A percentile compares a stretch with the other conserved stretches of the same genome.
phyloP scores from a whole-genome alignment of 2,329 filamentous ascomycete genomes.

The Ceratocystis variospora region DNA sequence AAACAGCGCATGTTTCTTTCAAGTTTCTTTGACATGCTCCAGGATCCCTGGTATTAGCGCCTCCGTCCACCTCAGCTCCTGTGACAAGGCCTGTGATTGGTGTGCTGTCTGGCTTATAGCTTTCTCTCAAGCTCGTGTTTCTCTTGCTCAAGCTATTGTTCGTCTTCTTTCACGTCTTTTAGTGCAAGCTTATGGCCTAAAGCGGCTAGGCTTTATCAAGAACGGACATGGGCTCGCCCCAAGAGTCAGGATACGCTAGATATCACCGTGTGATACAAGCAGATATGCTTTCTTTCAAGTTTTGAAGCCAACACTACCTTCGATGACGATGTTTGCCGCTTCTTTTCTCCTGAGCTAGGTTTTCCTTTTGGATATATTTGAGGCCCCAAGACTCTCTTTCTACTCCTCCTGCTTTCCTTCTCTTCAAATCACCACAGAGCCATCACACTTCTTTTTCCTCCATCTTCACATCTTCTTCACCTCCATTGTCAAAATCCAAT shows the following conservation, averaged over 20 bases:
- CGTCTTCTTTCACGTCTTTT: background rate
- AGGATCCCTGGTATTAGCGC: too few relatives aligned
- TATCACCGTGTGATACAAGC: background rate
- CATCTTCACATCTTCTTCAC: background rate
- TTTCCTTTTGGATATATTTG: background rate
- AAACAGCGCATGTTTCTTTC: too few relatives aligned
- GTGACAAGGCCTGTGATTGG: too few relatives aligned
- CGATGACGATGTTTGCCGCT: background rate
- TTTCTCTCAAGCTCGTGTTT: background rate
- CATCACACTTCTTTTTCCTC: background rate
- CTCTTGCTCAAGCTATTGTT: background rate
- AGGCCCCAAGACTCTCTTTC: background rate
- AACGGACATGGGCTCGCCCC: conserved; percentile 4
- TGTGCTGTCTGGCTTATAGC: background rate
- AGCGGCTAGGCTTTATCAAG: background rate
- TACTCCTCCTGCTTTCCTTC: background rate
- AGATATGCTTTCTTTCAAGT: background rate
- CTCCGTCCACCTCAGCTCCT: too few relatives aligned
- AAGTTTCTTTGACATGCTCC: too few relatives aligned
- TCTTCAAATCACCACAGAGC: background rate
- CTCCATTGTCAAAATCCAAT: background rate
- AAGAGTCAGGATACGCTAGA: conserved; percentile 9
- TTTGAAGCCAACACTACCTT: background rate
- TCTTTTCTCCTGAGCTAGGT: background rate
- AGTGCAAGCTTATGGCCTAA: background rate